These are phyloP conservation scores for Pestalotiopsis sp. DNA, from an alignment of 2,329 filamentous ascomycete genomes.

Conservation along the genomic window DNA sequence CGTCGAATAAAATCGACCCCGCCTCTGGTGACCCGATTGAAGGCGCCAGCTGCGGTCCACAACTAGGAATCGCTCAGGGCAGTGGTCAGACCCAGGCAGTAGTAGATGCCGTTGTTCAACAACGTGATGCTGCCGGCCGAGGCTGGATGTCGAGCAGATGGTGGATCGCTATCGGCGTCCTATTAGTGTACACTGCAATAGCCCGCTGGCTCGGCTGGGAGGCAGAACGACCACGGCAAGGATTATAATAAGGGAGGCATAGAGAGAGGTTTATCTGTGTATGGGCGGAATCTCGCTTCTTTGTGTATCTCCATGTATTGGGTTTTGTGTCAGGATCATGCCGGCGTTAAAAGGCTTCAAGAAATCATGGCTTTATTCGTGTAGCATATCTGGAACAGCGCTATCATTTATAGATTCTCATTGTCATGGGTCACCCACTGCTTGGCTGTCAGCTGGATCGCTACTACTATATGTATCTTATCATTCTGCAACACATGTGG, in stretches of 20 bases:
- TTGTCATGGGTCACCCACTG: neutral
- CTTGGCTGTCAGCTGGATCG: neutral
- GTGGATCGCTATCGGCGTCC: slow-evolving; percentile 66
- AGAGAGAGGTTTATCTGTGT: neutral
- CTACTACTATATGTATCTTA: neutral
- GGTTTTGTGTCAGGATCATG: neutral
- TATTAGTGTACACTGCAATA: slow-evolving; percentile 84
- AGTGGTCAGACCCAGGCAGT: slow-evolving; percentile 68
- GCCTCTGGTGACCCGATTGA: slow-evolving; percentile 71
- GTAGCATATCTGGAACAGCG: neutral
- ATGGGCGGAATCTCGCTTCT: neutral
- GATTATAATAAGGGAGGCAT: neutral
- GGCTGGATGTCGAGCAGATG: slow-evolving; percentile 86
- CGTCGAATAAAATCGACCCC: slow-evolving; percentile 76
- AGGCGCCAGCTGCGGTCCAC: slow-evolving; percentile 49
- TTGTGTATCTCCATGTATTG: neutral
- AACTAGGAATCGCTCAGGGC: slow-evolving; percentile 64
- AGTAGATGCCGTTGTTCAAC: slow-evolving; percentile 77
- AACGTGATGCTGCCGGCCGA: slow-evolving; percentile 73
- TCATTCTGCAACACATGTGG: neutral
- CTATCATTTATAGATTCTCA: neutral
- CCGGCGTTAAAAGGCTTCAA: neutral
- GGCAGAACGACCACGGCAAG: slow-evolving; percentile 6
- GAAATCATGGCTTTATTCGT: neutral
- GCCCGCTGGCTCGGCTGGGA: slow-evolving; percentile 67